Evolutionary conservation across 2,329 filamentous ascomycete species (phyloP).

Genomic region (Penicillium palitans): DNA sequence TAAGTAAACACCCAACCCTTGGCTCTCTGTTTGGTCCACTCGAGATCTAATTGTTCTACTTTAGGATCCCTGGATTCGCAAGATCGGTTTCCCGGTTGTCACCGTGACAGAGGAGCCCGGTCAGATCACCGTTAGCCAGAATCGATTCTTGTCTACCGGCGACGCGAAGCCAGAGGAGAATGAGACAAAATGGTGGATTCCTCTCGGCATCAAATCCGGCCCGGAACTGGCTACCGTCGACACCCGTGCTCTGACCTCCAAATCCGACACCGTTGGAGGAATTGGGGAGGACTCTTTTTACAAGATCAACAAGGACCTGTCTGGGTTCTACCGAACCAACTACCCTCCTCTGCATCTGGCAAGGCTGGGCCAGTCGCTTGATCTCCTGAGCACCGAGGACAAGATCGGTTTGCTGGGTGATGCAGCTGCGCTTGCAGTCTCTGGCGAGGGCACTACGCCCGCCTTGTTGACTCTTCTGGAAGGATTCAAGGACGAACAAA

Average conservation of each 20-base stretch:
- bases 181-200: conserved; percentile 92
- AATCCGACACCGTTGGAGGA: conserved; percentile 69
- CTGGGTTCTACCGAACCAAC: conserved; percentile 89
- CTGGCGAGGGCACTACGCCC: conserved; percentile 79
- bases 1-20: conserved; percentile 23
- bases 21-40: background rate
- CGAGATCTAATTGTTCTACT: conserved; percentile 12
- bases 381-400: conserved; percentile 77
- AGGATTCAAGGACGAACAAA: conserved; percentile 77
- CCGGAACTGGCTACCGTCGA: conserved; percentile 62
- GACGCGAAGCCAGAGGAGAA: conserved; percentile 91
- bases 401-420: conserved; percentile 92
- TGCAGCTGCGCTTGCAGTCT: conserved; percentile 82
- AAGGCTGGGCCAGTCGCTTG: conserved; percentile 74
- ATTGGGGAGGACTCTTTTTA: conserved; percentile 77
- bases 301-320: conserved; percentile 87
- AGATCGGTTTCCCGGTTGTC: conserved; percentile 90
- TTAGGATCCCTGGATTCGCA: conserved; percentile 81
- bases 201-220: conserved; percentile 79
- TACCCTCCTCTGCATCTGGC: conserved; percentile 81
- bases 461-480: conserved; percentile 80
- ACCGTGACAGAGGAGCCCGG: conserved; percentile 81
- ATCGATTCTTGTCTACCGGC: conserved; percentile 85
- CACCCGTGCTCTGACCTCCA: conserved; percentile 69
- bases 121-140: conserved; percentile 79